Evolutionary conservation across 78 protist genomes (phyloP).

Genomic region (Dictyostelium purpureum): DNA sequence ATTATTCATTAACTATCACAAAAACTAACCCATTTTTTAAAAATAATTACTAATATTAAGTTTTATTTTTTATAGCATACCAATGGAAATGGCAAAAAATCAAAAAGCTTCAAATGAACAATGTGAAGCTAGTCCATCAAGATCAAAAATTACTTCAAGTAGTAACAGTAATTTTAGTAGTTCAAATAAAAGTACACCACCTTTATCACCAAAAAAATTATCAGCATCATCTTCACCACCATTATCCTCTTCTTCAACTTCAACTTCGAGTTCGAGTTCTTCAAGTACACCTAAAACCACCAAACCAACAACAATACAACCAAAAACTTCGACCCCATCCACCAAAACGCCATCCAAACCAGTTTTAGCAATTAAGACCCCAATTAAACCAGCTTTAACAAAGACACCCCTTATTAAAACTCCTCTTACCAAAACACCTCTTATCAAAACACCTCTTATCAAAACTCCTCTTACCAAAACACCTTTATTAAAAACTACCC

Average conservation of each 20-base stretch:
- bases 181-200: background rate
- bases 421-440: background rate
- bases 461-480: background rate
- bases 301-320: too few species aligned
- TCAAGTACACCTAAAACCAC: background rate
- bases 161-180: background rate
- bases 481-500: background rate
- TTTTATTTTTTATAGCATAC: slow-evolving; percentile 6
- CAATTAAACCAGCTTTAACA: background rate
- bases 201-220: background rate
- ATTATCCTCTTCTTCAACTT: background rate
- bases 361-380: background rate
- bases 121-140: background rate
- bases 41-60: background rate
- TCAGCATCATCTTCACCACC: background rate
- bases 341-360: background rate
- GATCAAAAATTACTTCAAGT: background rate
- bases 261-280: background rate
- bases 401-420: background rate
- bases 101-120: background rate
- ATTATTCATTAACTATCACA: background rate
- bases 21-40: background rate
- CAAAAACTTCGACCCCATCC: too few species aligned
- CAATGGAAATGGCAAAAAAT: slow-evolving; percentile 33
- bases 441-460: background rate